phyloP scores from a whole-genome alignment of 768 basidiomycete species.

The Xerocomellus intermedius region DNA sequence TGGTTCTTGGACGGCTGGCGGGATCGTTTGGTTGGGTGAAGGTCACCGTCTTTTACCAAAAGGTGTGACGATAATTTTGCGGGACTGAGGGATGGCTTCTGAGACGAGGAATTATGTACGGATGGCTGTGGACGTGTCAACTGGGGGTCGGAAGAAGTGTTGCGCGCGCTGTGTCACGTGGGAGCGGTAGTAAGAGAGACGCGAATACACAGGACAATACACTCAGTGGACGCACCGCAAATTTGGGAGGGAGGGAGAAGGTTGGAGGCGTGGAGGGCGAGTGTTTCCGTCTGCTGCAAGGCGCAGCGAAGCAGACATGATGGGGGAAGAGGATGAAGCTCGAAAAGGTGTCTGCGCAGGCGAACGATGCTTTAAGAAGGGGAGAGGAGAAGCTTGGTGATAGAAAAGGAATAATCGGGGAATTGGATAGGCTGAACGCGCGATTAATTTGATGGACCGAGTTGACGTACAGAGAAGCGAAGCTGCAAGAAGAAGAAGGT shows the following conservation, averaged over 20 bases:
- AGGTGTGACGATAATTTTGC: conserved; percentile 9
- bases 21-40: conserved; percentile 15
- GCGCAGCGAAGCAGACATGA: conserved; percentile 30
- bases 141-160: conserved; percentile 26
- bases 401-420: conserved; percentile 34
- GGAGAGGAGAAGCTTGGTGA: conserved; percentile 31
- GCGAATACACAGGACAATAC: not conserved
- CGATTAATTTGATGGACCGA: conserved; percentile 32
- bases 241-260: conserved; percentile 70
- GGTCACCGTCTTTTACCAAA: conserved; percentile 19
- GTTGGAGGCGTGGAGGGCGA: conserved; percentile 53
- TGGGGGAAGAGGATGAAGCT: conserved; percentile 26
- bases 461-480: conserved; percentile 39
- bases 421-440: conserved; percentile 31
- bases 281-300: conserved; percentile 15
- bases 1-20: conserved; percentile 29
- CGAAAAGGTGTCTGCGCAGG: conserved; percentile 30
- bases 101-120: conserved; percentile 18
- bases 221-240: conserved; percentile 46
- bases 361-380: conserved; percentile 32
- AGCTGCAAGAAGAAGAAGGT: conserved; percentile 20
- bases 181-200: conserved; percentile 11
- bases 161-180: conserved; percentile 27
- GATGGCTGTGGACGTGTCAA: conserved; percentile 29
- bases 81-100: conserved; percentile 15